A percentile compares a stretch with the other conserved stretches of the same genome.
These are phyloP conservation scores for Ogataea sp. DNA, from an alignment of 805 yeast species.

Conservation along the genomic window DNA sequence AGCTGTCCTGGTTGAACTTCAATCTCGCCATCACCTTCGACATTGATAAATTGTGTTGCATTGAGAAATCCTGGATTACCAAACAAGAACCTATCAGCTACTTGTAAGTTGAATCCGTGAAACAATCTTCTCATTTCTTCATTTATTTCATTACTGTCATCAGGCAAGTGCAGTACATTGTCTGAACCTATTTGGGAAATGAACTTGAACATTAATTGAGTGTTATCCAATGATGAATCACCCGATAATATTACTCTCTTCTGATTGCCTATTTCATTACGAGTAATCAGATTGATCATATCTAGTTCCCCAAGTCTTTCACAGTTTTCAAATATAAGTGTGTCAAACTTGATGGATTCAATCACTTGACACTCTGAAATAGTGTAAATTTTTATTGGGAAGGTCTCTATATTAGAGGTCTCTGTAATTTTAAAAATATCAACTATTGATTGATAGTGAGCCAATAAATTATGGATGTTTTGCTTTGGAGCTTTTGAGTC, in stretches of 20 bases:
- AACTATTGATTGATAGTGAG: not conserved
- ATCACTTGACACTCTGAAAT: not conserved
- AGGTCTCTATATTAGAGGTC: not conserved
- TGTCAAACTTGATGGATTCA: not conserved
- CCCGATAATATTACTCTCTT: constrained; percentile 28
- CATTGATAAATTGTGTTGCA: constrained; percentile 23
- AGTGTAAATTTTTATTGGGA: not conserved
- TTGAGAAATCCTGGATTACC: constrained; percentile 25
- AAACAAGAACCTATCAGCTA: not conserved
- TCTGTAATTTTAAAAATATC: not conserved
- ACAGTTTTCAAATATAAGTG: not conserved
- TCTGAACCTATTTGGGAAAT: not conserved
- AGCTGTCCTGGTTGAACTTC: constrained; percentile 16
- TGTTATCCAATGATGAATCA: constrained; percentile 12
- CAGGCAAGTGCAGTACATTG: not conserved
- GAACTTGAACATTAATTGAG: not conserved
- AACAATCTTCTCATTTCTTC: not conserved
- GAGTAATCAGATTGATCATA: constrained; percentile 1
- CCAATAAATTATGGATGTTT: not conserved
- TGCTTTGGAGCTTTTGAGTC: not conserved
- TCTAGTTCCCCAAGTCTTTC: not conserved
- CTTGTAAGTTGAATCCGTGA: not conserved
- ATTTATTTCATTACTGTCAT: not conserved
- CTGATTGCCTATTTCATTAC: constrained; percentile 15
- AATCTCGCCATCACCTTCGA: constrained; percentile 23